Evolutionary conservation across 192 early-diverging fungal genomes (phyloP), one percentile per base, ranked within the genome.

Genomic region (Coemansia sp.): DNA sequence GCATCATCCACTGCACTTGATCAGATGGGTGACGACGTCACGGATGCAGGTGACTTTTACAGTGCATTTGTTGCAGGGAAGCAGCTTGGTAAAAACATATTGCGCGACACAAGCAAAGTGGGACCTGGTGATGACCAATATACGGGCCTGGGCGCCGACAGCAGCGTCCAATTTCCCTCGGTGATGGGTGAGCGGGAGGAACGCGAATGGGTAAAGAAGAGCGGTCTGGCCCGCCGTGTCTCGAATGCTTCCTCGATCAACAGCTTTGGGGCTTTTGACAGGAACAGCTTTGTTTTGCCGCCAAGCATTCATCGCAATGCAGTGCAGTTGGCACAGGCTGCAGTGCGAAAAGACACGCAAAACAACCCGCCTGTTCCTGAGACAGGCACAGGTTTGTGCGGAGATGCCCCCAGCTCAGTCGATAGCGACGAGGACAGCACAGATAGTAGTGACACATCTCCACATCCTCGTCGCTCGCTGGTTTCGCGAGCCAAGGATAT

Each of bases 1-100:
- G 78, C 78, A 8, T 81, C 78, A 25, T 81, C 78, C 21, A 68
- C 78, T 14, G 64, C 73, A 6, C 67, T 81, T 2, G 78, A 81
- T 27, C 78, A 67, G 6, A 68, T 81, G 36, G 74, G 64, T n/a
- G 74, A 81, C 42, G 78, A 72, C 17, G 30, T 59, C 17, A 32
- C 60, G 0, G 66, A 58, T 19, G 24, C 57, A 7, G 62, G 42
- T 19, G 54, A 54, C 25, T 39, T 72, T 8, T 51, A 67, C 51
- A 70, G 63, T 33, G 69, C 63, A 6, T 59, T 81, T 31, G 51
- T 53, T 20, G 56, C 64, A 2, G 71, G 78, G 11, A 59, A 59
- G 51, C 62, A 70, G 21, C 52, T 81, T 17, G 70, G 74, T 20
- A 72, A 70, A 60, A 68, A 59, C 50, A 63, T 81, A 11, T 23